Evolutionary conservation across 768 basidiomycete genomes (phyloP).

Genomic region (Lactarius vividus): DNA sequence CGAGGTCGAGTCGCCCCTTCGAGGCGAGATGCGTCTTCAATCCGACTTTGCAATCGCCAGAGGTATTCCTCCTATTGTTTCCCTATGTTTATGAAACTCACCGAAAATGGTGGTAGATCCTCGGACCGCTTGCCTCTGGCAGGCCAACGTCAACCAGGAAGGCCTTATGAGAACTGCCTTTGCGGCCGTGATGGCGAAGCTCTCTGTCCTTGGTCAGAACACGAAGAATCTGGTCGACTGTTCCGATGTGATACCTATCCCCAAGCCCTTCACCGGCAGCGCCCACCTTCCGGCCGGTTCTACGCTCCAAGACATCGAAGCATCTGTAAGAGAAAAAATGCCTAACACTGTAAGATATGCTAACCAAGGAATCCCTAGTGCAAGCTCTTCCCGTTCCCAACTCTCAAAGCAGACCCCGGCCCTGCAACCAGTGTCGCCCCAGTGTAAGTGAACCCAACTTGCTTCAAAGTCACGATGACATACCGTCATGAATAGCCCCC

Average conservation of each 20-base stretch:
- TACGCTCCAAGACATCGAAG: constrained; percentile 1
- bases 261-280: constrained; percentile 2
- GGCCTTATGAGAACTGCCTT: constrained; percentile 31
- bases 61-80: not conserved
- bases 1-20: constrained; percentile 34
- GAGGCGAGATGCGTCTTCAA: constrained; percentile 37
- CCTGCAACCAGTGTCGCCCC: constrained; percentile 2
- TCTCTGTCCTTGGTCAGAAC: constrained; percentile 34
- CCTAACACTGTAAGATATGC: not conserved
- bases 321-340: constrained; percentile 1
- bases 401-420: constrained; percentile 14
- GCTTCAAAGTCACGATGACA: not conserved
- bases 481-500: not conserved
- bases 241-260: constrained; percentile 19
- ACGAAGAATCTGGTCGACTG: constrained; percentile 27
- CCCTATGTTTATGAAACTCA: not conserved
- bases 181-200: constrained; percentile 33
- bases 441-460: constrained; percentile 8
- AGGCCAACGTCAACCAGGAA: constrained; percentile 35
- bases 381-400: not conserved
- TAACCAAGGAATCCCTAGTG: constrained; percentile 16
- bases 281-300: constrained; percentile 19
- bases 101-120: constrained; percentile 25
- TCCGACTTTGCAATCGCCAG: constrained; percentile 36
- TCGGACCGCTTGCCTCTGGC: constrained; percentile 38